phyloP scores from a whole-genome alignment of 2,329 filamentous ascomycete genomes.

The Fusarium temperatum region DNA sequence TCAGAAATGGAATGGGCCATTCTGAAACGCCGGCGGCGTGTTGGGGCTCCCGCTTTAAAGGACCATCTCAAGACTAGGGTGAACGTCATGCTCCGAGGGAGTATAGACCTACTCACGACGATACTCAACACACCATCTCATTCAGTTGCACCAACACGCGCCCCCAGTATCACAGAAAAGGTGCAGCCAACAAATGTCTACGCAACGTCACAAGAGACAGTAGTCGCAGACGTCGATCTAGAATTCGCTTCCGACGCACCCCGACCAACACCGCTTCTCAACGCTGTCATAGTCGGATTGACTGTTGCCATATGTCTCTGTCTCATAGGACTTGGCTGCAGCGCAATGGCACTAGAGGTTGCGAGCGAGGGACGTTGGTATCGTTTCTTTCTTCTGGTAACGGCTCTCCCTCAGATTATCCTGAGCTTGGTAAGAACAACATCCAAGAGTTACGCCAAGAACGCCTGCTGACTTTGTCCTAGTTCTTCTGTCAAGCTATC shows the following conservation, averaged over 20 bases:
- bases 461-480: fast-evolving
- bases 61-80: not conserved
- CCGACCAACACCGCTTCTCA: not conserved
- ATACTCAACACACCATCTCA: not conserved
- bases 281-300: not conserved
- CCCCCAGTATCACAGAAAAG: not conserved
- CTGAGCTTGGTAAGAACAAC: not conserved
- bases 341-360: not conserved
- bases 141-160: not conserved
- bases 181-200: not conserved
- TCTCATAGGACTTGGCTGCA: not conserved
- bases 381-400: not conserved
- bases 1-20: not conserved
- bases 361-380: not conserved
- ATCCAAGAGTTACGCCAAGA: fast-evolving
- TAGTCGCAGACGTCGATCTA: not conserved
- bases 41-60: fast-evolving
- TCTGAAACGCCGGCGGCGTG: not conserved
- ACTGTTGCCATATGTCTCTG: not conserved
- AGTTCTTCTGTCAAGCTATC: not conserved
- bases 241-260: not conserved
- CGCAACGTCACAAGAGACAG: not conserved
- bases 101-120: not conserved
- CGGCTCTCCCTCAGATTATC: not conserved
- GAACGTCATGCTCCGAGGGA: not conserved